Evolutionary conservation across 768 basidiomycete genomes (phyloP).

Genomic region (Pleurotus eryngii): DNA sequence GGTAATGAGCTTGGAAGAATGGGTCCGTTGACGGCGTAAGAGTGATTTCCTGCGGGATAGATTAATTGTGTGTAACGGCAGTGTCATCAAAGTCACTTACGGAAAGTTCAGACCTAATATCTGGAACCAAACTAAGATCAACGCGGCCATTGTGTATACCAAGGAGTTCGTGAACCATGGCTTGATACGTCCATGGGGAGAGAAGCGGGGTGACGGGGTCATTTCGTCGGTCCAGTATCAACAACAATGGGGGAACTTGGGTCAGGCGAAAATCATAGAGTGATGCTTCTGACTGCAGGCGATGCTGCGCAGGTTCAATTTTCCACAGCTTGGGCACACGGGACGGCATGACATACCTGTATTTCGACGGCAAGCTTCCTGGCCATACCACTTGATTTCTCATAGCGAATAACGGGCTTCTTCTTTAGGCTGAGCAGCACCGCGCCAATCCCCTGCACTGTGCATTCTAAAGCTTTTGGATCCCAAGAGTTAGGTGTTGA

Average conservation of each 20-base stretch:
- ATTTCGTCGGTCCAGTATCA: slow-evolving; percentile 93
- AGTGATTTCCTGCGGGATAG: slow-evolving; percentile 74
- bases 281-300: slow-evolving; percentile 73
- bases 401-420: slow-evolving; percentile 91
- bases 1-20: slow-evolving; percentile 88
- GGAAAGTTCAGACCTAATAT: slow-evolving; percentile 80
- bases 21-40: slow-evolving; percentile 88
- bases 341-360: slow-evolving; percentile 47
- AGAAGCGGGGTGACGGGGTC: slow-evolving; percentile 96
- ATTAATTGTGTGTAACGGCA: slow-evolving; percentile 1
- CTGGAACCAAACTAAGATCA: slow-evolving; percentile 77
- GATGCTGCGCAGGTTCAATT: slow-evolving; percentile 47
- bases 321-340: not conserved
- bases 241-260: slow-evolving; percentile 81
- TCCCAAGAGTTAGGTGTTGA: slow-evolving; percentile 74
- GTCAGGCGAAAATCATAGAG: slow-evolving; percentile 92
- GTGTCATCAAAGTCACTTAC: slow-evolving; percentile 36
- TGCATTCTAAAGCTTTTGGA: slow-evolving; percentile 65
- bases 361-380: slow-evolving; percentile 85
- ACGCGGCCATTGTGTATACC: slow-evolving; percentile 95
- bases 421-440: slow-evolving; percentile 94
- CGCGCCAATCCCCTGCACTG: slow-evolving; percentile 77
- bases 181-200: slow-evolving; percentile 99
- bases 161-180: slow-evolving; percentile 96
- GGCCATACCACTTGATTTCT: slow-evolving; percentile 90